Base-by-base conservation (phyloP, 805 yeast species). In the Myxozyma melibiosi region DNA sequence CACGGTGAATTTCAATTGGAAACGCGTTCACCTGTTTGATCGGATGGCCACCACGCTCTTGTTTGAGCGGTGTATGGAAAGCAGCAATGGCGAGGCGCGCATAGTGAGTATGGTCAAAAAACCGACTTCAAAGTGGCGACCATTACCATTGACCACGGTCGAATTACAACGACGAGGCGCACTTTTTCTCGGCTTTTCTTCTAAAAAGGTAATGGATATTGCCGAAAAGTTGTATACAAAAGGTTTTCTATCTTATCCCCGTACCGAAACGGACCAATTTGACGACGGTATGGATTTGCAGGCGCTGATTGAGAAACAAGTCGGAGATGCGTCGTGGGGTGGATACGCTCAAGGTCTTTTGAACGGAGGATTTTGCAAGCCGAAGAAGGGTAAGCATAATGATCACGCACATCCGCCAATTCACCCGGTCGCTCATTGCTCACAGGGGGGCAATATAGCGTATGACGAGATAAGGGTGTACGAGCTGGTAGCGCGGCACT, bases 361-460 rank as follows among this genome's bases (percentile, higher is more conserved):
- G 7, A 73, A 71, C 2, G 78, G 77, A 33, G 55, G 55, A n/a
- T 87, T 80, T 66, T 67, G 77, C n/a, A 67, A 67, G 3, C 99
- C 99, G 0, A 74, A 98, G 49, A 77, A 78, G 38, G 99, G 99
- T 3, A 78, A 76, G 11, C 85, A 88, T 68, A 88, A 90, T 68
- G 99, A 94, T 73, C 84, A 90, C 68, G 98, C 99, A 24, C 99
- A 94, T 79, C 98, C 99, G 3, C 97, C 99, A 0, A 94, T 94
- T 56, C 97, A 94, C 71, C 99, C 99, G 0, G 83, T 89, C 9
- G 67, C 61, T 13, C 65, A 65, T 4, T 68, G 64, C 2, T 53
- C 59, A 1, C 51, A 53, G 55, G 66, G 33, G 34, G 63, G 46
- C 56, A 55, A 34, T 55, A 66, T 68, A 45, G 73, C 57, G 11